Percentiles rank a stretch among this genome's conserved stretches.
These are phyloP conservation scores for Sphagnum magellanicum DNA, from an alignment of 228 moss, liverwort and hornwort genomes.

Conservation along the genomic window DNA sequence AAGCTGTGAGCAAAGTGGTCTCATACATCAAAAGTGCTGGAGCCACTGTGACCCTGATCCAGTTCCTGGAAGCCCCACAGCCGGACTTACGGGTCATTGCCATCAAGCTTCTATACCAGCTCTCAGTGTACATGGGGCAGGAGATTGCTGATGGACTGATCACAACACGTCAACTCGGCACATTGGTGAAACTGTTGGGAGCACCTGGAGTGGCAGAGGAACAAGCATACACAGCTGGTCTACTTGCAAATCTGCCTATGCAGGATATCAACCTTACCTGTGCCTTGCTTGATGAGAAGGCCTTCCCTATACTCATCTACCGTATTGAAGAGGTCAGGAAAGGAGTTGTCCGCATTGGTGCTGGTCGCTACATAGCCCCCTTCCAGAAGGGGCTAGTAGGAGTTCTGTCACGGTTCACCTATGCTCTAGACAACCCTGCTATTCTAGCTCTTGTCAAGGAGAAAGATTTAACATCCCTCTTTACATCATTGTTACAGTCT, in stretches of 20 bases:
- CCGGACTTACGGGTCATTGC: conserved; percentile 71
- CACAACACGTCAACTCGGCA: conserved; percentile 83
- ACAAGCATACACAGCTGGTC: conserved; percentile 78
- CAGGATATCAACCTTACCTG: conserved; percentile 71
- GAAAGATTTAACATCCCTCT: conserved; percentile 54
- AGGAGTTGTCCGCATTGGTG: conserved; percentile 71
- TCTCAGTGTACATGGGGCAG: conserved; percentile 82
- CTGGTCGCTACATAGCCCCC: conserved; percentile 55
- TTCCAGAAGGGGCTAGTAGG: conserved; percentile 86
- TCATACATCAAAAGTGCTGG: conserved; percentile 89
- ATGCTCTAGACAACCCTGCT: conserved; percentile 53
- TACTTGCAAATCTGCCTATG: conserved; percentile 81
- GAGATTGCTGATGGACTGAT: conserved; percentile 89
- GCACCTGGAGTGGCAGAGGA: conserved; percentile 74
- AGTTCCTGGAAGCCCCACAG: conserved; percentile 88
- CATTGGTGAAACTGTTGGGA: conserved; percentile 66
- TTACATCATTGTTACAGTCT: conserved; percentile 64
- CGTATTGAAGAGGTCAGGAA: conserved; percentile 61
- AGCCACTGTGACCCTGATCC: conserved; percentile 77
- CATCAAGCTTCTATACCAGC: conserved; percentile 56
- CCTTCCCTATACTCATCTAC: conserved; percentile 42
- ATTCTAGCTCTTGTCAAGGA: conserved; percentile 39
- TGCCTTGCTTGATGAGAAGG: conserved; percentile 70
- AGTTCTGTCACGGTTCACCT: conserved; percentile 76
- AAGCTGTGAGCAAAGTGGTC: conserved; percentile 59